Evolutionary conservation across 305 asterid genomes (phyloP), one percentile per base, ranked within the genome.

Genomic region (Solanum hybrid): DNA sequence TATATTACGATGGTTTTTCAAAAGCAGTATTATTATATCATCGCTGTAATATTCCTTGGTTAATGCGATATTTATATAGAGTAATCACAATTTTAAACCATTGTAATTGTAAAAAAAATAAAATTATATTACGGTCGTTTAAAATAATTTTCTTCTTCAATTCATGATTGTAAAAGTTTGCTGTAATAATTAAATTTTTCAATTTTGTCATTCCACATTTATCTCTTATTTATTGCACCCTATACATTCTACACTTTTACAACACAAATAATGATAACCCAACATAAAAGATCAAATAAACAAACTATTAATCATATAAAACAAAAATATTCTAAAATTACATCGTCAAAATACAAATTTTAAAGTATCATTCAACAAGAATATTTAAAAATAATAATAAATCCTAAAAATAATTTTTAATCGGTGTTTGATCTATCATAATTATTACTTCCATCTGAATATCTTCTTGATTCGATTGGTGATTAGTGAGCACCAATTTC

Each of bases 221-320:
- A 5, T 24, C 2, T 69, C 31, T 5, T 69, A 0, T 66, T n/a
- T n/a, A n/a, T n/a, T 34, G 36, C 73, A 66, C 14, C 0, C 12
- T 69, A 69, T 24, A 69, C 7, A 69, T n/a, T 69, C 69, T 69
- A 24, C 6, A 69, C 14, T 69, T 0, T 24, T 69, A 24, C 11
- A 10, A 10, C 1, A 24, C 13, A n/a, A 66, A 0, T 66, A 66
- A 10, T 66, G 16, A 0, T 66, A 24, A 5, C 6, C 0, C 31
- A 24, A 24, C 13, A 64, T 22, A 22, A 22, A 22, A 64, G 3
- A 4, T 64, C 0, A 69, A 10, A 69, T 10, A 69, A 24, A 0
- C 3, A 69, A 69, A 24, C 0, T 24, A 10, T 10, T 5, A 0
- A 56, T 17, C 0, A 56, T 56, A 56, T 17, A 56, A 56, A 56